These are phyloP conservation scores for Diaporthe citriasiana DNA, from an alignment of 2,329 filamentous ascomycete genomes.

Conservation along the genomic window DNA sequence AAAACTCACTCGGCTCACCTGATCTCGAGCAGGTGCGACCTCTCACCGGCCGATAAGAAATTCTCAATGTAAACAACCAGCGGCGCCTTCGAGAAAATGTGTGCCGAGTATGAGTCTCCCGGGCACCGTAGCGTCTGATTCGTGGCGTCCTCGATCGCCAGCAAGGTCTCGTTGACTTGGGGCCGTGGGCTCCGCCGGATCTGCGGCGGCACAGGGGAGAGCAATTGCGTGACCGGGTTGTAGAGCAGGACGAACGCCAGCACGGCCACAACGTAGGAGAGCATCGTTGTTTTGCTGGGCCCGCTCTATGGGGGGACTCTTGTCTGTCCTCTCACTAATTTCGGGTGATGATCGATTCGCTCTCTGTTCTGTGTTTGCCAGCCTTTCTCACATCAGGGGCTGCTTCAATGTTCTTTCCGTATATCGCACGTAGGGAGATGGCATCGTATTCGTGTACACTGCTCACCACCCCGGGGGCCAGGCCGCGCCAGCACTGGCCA, in stretches of 20 bases:
- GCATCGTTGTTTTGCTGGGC: constrained; percentile 51
- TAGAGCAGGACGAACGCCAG: constrained; percentile 60
- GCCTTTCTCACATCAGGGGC: background rate
- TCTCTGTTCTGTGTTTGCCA: background rate
- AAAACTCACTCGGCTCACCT: constrained; percentile 56
- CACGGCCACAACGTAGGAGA: constrained; percentile 60
- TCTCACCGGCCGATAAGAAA: constrained; percentile 62
- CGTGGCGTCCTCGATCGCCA: constrained; percentile 60
- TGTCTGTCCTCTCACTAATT: background rate
- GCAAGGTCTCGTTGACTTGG: constrained; percentile 63
- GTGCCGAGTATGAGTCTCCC: constrained; percentile 60
- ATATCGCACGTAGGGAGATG: background rate
- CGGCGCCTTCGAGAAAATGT: constrained; percentile 64
- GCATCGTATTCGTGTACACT: constrained; percentile 1
- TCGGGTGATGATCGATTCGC: background rate
- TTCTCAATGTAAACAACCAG: constrained; percentile 68
- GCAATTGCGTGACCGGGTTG: constrained; percentile 58
- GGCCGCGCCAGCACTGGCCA: background rate
- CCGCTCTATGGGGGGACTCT: background rate
- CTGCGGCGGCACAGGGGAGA: constrained; percentile 47
- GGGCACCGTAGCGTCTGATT: constrained; percentile 54
- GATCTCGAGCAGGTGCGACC: constrained; percentile 62
- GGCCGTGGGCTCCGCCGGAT: constrained; percentile 59
- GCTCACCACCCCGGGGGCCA: background rate
- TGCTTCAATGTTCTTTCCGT: background rate